These are phyloP conservation scores for Calonectria montana DNA, from an alignment of 2,329 filamentous ascomycete genomes.

Conservation along the genomic window DNA sequence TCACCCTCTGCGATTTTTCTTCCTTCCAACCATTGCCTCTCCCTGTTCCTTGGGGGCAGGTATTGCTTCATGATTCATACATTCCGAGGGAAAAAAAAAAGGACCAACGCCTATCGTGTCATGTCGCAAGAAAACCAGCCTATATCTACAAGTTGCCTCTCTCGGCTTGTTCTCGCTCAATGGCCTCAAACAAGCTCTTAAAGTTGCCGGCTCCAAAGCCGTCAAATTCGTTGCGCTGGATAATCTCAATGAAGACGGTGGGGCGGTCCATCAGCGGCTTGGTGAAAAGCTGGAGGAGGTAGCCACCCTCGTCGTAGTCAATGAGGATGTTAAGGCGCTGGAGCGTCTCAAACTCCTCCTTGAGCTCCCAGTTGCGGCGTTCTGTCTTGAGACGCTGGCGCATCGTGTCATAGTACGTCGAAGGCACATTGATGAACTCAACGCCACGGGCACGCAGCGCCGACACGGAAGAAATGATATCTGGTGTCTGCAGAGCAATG, in stretches of 20 bases:
- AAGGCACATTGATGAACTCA: constrained; percentile 90
- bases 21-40: background rate
- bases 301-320: constrained; percentile 94
- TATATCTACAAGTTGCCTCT: constrained; percentile 78
- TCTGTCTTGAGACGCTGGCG: constrained; percentile 76
- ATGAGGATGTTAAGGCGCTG: constrained; percentile 87
- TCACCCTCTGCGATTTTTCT: background rate
- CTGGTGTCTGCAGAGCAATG: constrained; percentile 83
- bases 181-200: constrained; percentile 93
- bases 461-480: constrained; percentile 83
- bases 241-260: constrained; percentile 96
- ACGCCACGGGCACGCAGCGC: constrained; percentile 88
- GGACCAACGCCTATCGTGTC: constrained; percentile 6
- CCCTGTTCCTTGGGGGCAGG: background rate
- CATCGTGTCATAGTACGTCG: constrained; percentile 88
- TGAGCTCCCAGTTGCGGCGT: constrained; percentile 70
- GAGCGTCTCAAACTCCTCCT: constrained; percentile 84
- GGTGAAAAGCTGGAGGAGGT: constrained; percentile 81
- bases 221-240: constrained; percentile 89
- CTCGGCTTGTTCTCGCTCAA: constrained; percentile 90
- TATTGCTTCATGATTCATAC: background rate
- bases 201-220: constrained; percentile 97
- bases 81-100: background rate
- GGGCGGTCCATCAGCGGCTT: constrained; percentile 94
- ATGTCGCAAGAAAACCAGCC: background rate